Evolutionary conservation across 1,284 basidiomycete genomes (phyloP), one percentile per base, ranked within the genome.

Genomic region (Xanthoconium separans): DNA sequence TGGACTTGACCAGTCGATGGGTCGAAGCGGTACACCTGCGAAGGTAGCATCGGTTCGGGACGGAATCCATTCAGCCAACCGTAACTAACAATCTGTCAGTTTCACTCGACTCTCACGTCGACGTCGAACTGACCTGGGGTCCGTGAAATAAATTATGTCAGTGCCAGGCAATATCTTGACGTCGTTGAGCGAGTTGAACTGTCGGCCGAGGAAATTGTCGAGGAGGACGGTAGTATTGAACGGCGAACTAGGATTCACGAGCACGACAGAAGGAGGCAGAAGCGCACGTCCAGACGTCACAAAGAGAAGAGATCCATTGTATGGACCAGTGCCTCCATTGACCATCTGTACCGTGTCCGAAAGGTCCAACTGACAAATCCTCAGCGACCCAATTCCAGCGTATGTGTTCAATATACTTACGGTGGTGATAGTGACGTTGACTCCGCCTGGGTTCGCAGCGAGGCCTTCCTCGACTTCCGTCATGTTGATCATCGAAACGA

Each of bases 171-270:
- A 85, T 4, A 91, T 74, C 62, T 87, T 89, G 56, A 88, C 74
- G 63, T 93, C 91, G 66, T 93, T 92, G 50, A 91, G 70, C 1
- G 88, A 88, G 71, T 89, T 91, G 74, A 92, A 94, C 63, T 91
- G 89, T 10, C 87, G 75, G 4, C 90, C 90, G 61, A 80, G 87
- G 64, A 76, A 86, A 70, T 87, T 90, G 72, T 89, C 83, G 53
- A 89, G 65, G 13, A 89, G 62, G 40, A 86, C 79, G 24, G 84
- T 85, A 11, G 77, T 70, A 50, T 87, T 84, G 68, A 81, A 76
- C 0, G 89, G 89, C 15, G 80, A 62, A 1, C 60, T 59, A 0
- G 89, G 87, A 65, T 91, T 81, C 50, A 91, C 82, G 37, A 85
- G 75, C 0, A 79, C 83, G 24, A 92, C 67, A 3, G 80, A 82